Evolutionary conservation across 2,329 filamentous ascomycete species (phyloP), one percentile per base, ranked within the genome.

Genomic region (Sporothrix curviconia): DNA sequence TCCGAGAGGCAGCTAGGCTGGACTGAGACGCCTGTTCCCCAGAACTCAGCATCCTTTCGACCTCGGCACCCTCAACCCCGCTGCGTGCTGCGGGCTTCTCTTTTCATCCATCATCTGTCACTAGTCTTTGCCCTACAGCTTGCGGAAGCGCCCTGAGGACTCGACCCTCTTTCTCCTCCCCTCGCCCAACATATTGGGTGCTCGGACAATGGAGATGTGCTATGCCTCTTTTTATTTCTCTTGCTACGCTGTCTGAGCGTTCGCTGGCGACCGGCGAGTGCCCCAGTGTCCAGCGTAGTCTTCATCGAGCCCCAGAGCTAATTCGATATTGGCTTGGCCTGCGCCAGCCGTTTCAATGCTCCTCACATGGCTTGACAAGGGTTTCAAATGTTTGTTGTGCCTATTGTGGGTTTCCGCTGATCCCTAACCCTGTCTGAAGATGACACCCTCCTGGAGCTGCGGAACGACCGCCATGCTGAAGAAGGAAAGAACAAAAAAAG

Each of bases 351-450:
- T 58, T 58, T 58, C 56, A 55, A 42, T 55, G 51, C 56, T 49
- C 30, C 46, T 43, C 56, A 55, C 56, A 58, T 58, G 56, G 56
- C 56, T 55, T 22, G 56, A 58, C 56, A 58, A 58, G 56, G 56
- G 56, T 58, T 58, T 58, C 56, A 58, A n/a, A n/a, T n/a, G n/a
- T n/a, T n/a, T 50, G 28, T 57, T 22, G 44, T 51, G 36, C 46
- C 34, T 12, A 37, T 12, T 40, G 55, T 42, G 44, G 36, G 32
- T 11, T 19, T 39, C 28, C 37, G 25, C 39, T 32, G 37, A 52
- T 36, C 47, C 30, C 14, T 51, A 28, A 32, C 37, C 55, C 44
- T 57, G 43, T 44, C 51, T 30, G 37, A 51, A 19, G 22, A 57
- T 49, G n/a, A 44, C 28, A 51, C 34, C 47, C 30, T 50, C 30